Percentiles rank a stretch among this genome's conserved stretches.
These are phyloP conservation scores for Podila epigama DNA, from an alignment of 192 early-diverging fungal species.

Conservation along the genomic window DNA sequence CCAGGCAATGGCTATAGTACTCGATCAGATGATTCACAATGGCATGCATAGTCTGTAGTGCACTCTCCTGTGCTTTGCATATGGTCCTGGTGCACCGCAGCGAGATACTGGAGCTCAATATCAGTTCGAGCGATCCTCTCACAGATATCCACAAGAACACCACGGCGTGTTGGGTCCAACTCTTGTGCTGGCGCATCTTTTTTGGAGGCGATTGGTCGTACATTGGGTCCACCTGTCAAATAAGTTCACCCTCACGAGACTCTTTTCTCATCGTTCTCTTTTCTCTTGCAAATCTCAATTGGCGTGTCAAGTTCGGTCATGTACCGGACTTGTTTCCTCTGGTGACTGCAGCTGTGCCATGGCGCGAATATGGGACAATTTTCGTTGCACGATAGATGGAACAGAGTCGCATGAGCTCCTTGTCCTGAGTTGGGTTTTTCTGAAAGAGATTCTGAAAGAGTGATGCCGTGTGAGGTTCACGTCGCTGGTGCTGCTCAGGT, in stretches of 20 bases:
- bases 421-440: constrained; percentile 16
- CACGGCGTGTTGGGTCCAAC: constrained; percentile 3
- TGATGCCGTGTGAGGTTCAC: no score
- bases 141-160: constrained; percentile 37
- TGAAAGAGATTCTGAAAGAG: constrained; percentile 7
- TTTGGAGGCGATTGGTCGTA: constrained; percentile 33
- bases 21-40: constrained; percentile 16
- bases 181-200: constrained; percentile 15
- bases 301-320: constrained; percentile 22
- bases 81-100: constrained; percentile 15
- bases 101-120: constrained; percentile 23
- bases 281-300: neutral
- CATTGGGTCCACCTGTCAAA: constrained; percentile 7
- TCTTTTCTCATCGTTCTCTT: neutral
- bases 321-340: constrained; percentile 20
- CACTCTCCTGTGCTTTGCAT: constrained; percentile 13
- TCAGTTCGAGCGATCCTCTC: constrained; percentile 32
- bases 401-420: constrained; percentile 29
- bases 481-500: neutral
- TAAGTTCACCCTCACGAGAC: neutral
- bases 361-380: constrained; percentile 42
- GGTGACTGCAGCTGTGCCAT: constrained; percentile 36
- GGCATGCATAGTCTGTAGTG: constrained; percentile 1
- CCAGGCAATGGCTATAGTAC: constrained; percentile 19
- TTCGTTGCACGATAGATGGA: constrained; percentile 45